Evolutionary conservation across 2,329 filamentous ascomycete genomes (phyloP), one percentile per base, ranked within the genome.

Genomic region (Shiraia sp.): DNA sequence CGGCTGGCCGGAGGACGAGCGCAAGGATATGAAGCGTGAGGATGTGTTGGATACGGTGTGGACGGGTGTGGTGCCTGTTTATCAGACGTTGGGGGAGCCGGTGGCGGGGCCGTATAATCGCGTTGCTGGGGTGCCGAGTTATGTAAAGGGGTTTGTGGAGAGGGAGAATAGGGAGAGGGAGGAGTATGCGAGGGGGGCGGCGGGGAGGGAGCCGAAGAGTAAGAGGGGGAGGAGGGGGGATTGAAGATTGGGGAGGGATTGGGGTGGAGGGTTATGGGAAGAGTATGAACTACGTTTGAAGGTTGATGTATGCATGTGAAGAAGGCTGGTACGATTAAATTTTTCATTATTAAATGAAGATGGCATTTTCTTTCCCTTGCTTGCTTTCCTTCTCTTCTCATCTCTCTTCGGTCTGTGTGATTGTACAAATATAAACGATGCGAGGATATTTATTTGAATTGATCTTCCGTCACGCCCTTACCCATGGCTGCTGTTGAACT

Each of bases 401-500:
- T n/a, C n/a, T n/a, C n/a, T n/a, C n/a, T n/a, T n/a, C n/a, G n/a
- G n/a, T n/a, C n/a, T n/a, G n/a, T n/a, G n/a, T n/a, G n/a, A n/a
- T n/a, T n/a, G n/a, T n/a, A n/a, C n/a, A n/a, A n/a, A n/a, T n/a
- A n/a, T n/a, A n/a, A n/a, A n/a, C n/a, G n/a, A n/a, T n/a, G n/a
- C n/a, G n/a, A n/a, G n/a, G n/a, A 17, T 9, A 2, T 28, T 32
- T 51, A 61, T 47, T 90, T 86, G 72, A 99, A 99, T 75, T 99
- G 93, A 64, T 96, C 91, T 78, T 99, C 93, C 1, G 93, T 99
- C 45, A 99, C 93, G 45, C 93, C 93, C 76, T 90, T 89, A 24
- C 92, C 93, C 93, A 99, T 99, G 14, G 93, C 93, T 47, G 88
- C 88, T 1, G 92, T 97, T 51, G 85, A 90, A 70, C 85, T 91